A percentile compares a stretch with the other conserved stretches of the same genome.
Evolutionary conservation across 345 rosid genomes (phyloP).

Genomic region (Eucalyptus marginata): DNA sequence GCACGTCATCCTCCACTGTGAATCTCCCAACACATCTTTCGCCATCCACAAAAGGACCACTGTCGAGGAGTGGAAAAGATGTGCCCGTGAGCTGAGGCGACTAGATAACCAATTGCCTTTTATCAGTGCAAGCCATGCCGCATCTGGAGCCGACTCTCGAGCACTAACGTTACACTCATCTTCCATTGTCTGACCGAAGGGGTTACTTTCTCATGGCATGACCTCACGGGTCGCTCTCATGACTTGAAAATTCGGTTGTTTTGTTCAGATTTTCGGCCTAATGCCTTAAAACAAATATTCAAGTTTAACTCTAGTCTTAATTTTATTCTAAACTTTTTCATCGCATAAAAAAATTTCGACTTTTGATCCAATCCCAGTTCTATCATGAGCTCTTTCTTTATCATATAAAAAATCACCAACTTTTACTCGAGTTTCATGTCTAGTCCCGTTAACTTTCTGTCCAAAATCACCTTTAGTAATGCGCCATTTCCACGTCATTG

Average conservation of each 20-base stretch:
- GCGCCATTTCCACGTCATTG: rapidly evolving
- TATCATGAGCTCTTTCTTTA: background rate
- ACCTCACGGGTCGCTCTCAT: background rate
- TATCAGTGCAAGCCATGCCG: background rate
- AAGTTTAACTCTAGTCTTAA: background rate
- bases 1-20: background rate
- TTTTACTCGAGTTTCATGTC: rapidly evolving
- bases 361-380: rapidly evolving
- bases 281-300: background rate
- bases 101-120: background rate
- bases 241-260: background rate
- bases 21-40: background rate
- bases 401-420: background rate
- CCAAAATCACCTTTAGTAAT: background rate
- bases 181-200: background rate
- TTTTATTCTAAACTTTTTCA: too few relatives aligned
- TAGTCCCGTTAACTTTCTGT: rapidly evolving
- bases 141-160: background rate
- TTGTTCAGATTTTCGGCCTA: background rate
- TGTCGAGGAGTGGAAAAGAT: background rate
- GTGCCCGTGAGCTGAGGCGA: background rate
- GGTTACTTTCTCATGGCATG: background rate
- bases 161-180: background rate
- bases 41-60: background rate
- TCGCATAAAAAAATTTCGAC: background rate